Conservation (phyloP, 2,329 filamentous ascomycete genomes). For the Sphaerostilbella broomeana region DNA sequence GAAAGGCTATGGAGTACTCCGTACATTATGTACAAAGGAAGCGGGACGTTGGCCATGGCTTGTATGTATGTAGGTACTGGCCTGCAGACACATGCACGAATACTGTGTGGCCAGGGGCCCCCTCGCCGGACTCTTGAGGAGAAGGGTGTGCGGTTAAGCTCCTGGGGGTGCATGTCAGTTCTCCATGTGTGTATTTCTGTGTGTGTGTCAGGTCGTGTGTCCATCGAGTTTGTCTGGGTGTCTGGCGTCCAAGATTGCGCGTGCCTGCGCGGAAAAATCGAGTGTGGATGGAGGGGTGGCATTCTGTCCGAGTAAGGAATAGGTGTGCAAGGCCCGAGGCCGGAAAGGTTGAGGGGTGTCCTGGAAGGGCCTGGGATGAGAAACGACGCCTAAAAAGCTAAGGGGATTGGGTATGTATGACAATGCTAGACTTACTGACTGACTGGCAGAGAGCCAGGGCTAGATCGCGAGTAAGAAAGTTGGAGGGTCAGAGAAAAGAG, state of each 20-base stretch:
- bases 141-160: slow-evolving; percentile 6
- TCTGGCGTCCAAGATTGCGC: slow-evolving; percentile 12
- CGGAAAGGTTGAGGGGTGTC: slow-evolving; percentile 5
- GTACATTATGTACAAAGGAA: slow-evolving; percentile 12
- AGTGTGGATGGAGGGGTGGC: slow-evolving; percentile 5
- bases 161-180: background rate
- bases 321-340: slow-evolving; percentile 1
- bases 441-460: too few relatives aligned
- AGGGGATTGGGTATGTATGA: slow-evolving; percentile 14
- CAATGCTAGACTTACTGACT: too few relatives aligned
- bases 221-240: slow-evolving; percentile 7
- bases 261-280: background rate
- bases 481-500: too few relatives aligned
- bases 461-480: too few relatives aligned
- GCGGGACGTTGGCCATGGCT: slow-evolving; percentile 12
- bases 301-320: slow-evolving; percentile 13
- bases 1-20: background rate
- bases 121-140: slow-evolving; percentile 4
- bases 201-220: slow-evolving; percentile 7
- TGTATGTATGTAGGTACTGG: slow-evolving; percentile 2
- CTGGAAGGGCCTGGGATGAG: background rate
- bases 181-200: slow-evolving; percentile 1
- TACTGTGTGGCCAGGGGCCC: slow-evolving; percentile 12
- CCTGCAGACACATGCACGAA: slow-evolving; percentile 13
- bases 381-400: too few relatives aligned